Evolutionary conservation across 2,329 filamentous ascomycete species (phyloP), one percentile per base, ranked within the genome.

Genomic region (Lachnum nothofagi): DNA sequence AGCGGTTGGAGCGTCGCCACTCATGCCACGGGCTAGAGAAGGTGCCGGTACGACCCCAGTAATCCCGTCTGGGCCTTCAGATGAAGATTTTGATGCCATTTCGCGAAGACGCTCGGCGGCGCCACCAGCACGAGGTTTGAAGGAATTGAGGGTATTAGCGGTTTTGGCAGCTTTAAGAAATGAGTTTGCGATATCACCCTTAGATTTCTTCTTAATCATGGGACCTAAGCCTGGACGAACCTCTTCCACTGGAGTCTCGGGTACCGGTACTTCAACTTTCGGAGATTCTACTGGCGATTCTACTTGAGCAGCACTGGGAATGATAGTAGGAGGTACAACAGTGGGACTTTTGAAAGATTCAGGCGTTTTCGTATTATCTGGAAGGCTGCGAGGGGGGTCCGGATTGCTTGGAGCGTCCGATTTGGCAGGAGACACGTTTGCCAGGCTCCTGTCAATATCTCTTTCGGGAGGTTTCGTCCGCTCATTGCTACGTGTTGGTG

Each of bases 101-200:
- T 77, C 74, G 48, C 60, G 54, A 6, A 95, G 72, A 44, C 86
- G 84, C 53, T 94, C 89, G 44, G 83, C 90, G 19, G 89, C 91
- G 55, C 91, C 91, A 49, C 91, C 91, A 27, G 85, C 83, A 49
- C 91, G 82, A 17, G 91, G 91, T 63, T 91, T 94, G 71, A 97
- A 97, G 16, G 79, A 78, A 47, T 70, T 58, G 34, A 63, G 57
- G 1, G 77, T 77, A 31, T 67, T 77, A 9, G 83, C 84, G 20
- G 85, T 81, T 47, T 77, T 81, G 0, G 88, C 89, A 20, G 89
- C 89, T 67, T 89, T 94, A 69, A 87, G 86, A 53, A 96, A 80
- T 5, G 80, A 77, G 29, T 80, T 84, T 17, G 87, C 87, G 60
- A 93, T 75, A 48, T 93, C 84, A n/a, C 75, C 77, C 54, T 78